Evolutionary conservation across 2,329 filamentous ascomycete species (phyloP).

Genomic region (Colletotrichum brevisporum): DNA sequence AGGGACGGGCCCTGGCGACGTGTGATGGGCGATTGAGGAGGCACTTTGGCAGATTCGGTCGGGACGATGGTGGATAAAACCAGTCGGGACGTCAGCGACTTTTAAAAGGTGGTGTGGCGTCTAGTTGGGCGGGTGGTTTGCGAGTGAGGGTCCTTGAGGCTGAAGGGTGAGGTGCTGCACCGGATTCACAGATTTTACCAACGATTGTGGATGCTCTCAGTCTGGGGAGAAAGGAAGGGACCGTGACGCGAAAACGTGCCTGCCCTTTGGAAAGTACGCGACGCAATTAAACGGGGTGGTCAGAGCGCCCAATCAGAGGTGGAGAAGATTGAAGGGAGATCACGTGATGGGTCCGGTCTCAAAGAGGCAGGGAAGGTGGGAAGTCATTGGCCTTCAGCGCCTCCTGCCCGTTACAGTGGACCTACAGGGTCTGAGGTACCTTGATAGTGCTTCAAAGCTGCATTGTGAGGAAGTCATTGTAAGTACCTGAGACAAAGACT

Average conservation of each 20-base stretch:
- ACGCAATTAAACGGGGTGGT: constrained; percentile 32
- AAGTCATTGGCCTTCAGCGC: background rate
- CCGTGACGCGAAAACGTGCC: constrained; percentile 36
- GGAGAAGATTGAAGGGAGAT: background rate
- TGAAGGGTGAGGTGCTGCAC: constrained; percentile 18
- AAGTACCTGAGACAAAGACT: background rate
- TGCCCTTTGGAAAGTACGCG: constrained; percentile 28
- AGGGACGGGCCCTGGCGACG: constrained; percentile 37
- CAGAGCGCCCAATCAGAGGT: background rate
- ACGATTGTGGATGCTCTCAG: constrained; percentile 33
- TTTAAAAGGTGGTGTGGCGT: constrained; percentile 8
- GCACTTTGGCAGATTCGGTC: constrained; percentile 12
- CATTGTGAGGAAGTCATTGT: background rate
- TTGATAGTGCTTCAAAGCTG: too few species aligned
- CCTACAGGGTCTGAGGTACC: too few species aligned
- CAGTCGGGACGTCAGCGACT: background rate
- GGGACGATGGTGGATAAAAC: background rate
- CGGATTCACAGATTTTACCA: constrained; percentile 34
- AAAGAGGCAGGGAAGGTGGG: background rate
- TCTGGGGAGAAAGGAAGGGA: constrained; percentile 16
- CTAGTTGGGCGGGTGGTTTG: background rate
- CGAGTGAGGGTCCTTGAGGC: constrained; percentile 27
- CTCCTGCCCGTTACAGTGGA: too few species aligned
- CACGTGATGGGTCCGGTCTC: background rate
- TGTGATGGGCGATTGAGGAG: constrained; percentile 9